Percentiles rank a stretch among this genome's conserved stretches.
Evolutionary conservation across 2,329 filamentous ascomycete species (phyloP).

Genomic region (Hypoxylon sp.): DNA sequence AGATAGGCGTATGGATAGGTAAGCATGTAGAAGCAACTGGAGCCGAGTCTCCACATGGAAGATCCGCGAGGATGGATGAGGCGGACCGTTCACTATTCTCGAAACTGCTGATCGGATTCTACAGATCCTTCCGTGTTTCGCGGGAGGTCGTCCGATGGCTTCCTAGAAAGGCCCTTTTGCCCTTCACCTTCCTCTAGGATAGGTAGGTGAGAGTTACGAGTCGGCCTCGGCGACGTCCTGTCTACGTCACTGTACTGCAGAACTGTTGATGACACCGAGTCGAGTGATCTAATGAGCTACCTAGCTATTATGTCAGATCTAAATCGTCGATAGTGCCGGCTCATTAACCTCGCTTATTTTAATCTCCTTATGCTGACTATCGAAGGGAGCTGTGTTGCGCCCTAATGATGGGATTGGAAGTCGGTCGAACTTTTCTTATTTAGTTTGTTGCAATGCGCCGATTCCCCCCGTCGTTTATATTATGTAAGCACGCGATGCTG

Average conservation of each 20-base stretch:
- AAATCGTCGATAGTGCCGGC: constrained; percentile 9
- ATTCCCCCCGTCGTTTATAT: constrained; percentile 21
- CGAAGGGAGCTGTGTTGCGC: constrained; percentile 1
- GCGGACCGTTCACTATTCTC: constrained; percentile 18
- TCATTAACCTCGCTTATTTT: constrained; percentile 13
- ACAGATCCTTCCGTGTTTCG: constrained; percentile 40
- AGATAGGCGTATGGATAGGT: not conserved
- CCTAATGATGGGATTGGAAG: constrained; percentile 16
- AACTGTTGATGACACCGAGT: constrained; percentile 10
- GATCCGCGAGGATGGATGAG: constrained; percentile 32
- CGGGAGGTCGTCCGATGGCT: constrained; percentile 10
- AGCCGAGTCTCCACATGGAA: constrained; percentile 25
- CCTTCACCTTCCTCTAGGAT: not conserved
- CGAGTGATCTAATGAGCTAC: constrained; percentile 9
- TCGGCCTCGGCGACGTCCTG: constrained; percentile 8
- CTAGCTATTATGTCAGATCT: constrained; percentile 2
- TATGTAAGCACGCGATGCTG: constrained; percentile 24
- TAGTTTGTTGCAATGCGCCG: constrained; percentile 18
- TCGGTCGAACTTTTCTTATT: constrained; percentile 11
- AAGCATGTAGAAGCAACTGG: not conserved
- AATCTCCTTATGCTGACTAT: not conserved
- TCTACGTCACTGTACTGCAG: constrained; percentile 10
- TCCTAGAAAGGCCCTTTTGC: not conserved
- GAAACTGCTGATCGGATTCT: constrained; percentile 34
- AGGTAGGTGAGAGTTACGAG: constrained; percentile 4